phyloP scores from a whole-genome alignment of 306 rosid species.

The Astragalus glycyphyllos region DNA sequence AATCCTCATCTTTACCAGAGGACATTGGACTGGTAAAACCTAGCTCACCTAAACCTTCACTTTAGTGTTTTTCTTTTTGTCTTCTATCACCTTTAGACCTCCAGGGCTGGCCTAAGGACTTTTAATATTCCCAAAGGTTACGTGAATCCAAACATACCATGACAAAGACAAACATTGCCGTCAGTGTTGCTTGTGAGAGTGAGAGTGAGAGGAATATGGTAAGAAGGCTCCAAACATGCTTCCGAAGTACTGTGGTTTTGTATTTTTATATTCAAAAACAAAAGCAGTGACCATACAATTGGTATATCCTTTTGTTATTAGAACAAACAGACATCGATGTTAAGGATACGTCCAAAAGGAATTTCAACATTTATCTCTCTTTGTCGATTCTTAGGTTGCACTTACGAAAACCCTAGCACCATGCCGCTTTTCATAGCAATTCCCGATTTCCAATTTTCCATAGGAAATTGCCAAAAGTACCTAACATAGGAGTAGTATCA shows the following conservation, averaged over 20 bases:
- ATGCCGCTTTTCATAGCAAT: conserved; percentile 32
- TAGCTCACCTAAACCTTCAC: neutral
- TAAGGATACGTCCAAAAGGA: conserved; percentile 54
- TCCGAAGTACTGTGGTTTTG: conserved; percentile 61
- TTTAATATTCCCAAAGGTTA: conserved; percentile 57
- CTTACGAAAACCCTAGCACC: conserved; percentile 30
- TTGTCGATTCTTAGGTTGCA: conserved; percentile 57
- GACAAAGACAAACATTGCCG: conserved; percentile 70
- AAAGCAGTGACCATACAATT: conserved; percentile 60
- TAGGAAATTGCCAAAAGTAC: conserved; percentile 9
- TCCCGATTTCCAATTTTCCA: conserved; percentile 11
- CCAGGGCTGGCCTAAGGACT: conserved; percentile 44
- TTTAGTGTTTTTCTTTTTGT: conserved; percentile 48
- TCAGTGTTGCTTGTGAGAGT: conserved; percentile 54
- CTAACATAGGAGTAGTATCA: neutral
- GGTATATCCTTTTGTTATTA: conserved; percentile 57
- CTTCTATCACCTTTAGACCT: conserved; percentile 56
- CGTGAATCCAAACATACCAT: conserved; percentile 60
- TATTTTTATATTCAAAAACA: conserved; percentile 37
- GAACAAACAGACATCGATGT: conserved; percentile 62
- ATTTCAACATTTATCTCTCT: conserved; percentile 58
- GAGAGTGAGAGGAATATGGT: conserved; percentile 47
- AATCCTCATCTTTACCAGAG: too few relatives aligned
- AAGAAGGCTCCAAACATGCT: conserved; percentile 41
- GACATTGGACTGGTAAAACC: too few relatives aligned